Evolutionary conservation across 257 asterid species (phyloP).

Genomic region (Salvia splendens): DNA sequence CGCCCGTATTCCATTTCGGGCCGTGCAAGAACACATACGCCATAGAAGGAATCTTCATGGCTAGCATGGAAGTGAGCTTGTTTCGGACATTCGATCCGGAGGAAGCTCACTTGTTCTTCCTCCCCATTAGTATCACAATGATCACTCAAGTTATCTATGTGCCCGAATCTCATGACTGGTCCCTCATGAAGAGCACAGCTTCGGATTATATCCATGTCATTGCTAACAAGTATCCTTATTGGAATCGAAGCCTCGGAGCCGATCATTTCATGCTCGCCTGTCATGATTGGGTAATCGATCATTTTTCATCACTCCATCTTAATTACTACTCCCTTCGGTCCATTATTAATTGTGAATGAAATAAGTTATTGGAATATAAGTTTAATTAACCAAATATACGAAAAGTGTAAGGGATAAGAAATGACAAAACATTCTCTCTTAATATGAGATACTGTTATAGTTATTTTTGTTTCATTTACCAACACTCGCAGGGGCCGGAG

Average conservation of each 20-base stretch:
- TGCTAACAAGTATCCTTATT: constrained; percentile 56
- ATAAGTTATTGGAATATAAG: too few relatives aligned
- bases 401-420: too few relatives aligned
- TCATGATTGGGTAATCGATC: constrained; percentile 68
- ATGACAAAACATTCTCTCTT: too few relatives aligned
- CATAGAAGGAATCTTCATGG: constrained; percentile 64
- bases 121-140: constrained; percentile 68
- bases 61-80: constrained; percentile 47
- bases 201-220: constrained; percentile 40
- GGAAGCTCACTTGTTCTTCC: constrained; percentile 61
- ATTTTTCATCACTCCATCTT: too few relatives aligned
- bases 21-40: constrained; percentile 67
- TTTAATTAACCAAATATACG: too few relatives aligned
- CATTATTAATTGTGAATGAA: too few relatives aligned
- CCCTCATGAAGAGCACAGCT: constrained; percentile 43
- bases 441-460: too few relatives aligned
- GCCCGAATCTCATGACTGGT: constrained; percentile 53
- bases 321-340: too few relatives aligned
- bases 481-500: constrained; percentile 53
- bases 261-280: constrained; percentile 90
- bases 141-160: constrained; percentile 48
- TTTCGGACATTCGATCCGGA: constrained; percentile 57
- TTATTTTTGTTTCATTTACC: too few relatives aligned
- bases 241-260: constrained; percentile 78
- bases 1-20: constrained; percentile 70